Percentiles rank a stretch among this genome's conserved stretches.
Conservation (phyloP, 768 basidiomycete species). For the Amanita muscaria region DNA sequence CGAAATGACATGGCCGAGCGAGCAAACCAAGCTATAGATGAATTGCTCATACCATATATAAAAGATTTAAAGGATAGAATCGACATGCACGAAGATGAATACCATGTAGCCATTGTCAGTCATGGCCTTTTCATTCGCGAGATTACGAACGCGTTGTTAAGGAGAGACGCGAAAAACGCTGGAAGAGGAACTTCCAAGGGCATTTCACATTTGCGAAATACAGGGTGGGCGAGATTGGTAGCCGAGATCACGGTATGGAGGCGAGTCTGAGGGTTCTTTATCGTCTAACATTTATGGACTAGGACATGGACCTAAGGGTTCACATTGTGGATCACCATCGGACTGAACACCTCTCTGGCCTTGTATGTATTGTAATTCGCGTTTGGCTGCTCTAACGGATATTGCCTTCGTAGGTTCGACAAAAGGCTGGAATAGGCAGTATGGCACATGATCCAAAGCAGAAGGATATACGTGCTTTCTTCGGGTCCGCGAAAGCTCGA, state of each 20-base stretch:
- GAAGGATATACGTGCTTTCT: conserved; percentile 67
- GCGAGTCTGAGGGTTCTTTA: not conserved
- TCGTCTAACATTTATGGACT: not conserved
- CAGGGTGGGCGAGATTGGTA: conserved; percentile 54
- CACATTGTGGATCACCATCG: conserved; percentile 44
- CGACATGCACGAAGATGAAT: conserved; percentile 27
- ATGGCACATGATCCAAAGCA: conserved; percentile 67
- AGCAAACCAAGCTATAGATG: conserved; percentile 41
- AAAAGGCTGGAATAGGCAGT: conserved; percentile 70
- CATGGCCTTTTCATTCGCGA: conserved; percentile 67
- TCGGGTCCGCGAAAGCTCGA: conserved; percentile 24
- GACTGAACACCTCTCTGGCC: conserved; percentile 42
- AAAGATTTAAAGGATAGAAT: conserved; percentile 26
- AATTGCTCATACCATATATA: conserved; percentile 51
- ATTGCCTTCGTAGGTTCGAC: conserved; percentile 33
- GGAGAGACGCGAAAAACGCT: conserved; percentile 24
- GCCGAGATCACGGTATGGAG: conserved; percentile 32
- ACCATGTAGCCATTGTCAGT: conserved; percentile 60
- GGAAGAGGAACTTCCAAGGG: conserved; percentile 16
- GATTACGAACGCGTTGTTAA: conserved; percentile 43
- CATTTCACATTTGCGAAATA: conserved; percentile 52
- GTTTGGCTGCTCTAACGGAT: not conserved
- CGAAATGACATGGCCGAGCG: conserved; percentile 50
- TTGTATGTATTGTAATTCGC: conserved; percentile 35
- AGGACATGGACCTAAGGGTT: conserved; percentile 21